Evolutionary conservation across 2,329 filamentous ascomycete species (phyloP), one percentile per base, ranked within the genome.

Genomic region (Aspergillus ruber): DNA sequence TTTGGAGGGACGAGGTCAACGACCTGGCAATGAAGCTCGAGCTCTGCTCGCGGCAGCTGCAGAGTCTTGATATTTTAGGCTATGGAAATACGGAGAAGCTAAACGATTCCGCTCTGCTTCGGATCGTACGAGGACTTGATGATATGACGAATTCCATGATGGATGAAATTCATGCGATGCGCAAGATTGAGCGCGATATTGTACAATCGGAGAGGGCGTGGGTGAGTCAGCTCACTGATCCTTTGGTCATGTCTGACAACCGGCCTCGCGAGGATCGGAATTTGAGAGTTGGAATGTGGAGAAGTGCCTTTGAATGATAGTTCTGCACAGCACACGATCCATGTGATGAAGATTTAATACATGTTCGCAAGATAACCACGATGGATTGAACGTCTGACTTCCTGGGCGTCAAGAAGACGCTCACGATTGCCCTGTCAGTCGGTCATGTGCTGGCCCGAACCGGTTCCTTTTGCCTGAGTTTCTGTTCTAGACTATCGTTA

Each of bases 111-210:
- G 66, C 68, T 4, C 55, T 72, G 10, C 48, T 58, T 4, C 63
- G 63, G 27, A 58, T 60, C 6, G 56, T 57, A 7, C 56, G 45
- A 35, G 55, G 59, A 9, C 56, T 70, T 27, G 55, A 54, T 36
- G 58, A 64, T 20, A 52, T 68, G 32, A 49, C 65, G 23, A 53
- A 52, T 21, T 54, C 64, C 20, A 70, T 71, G 68, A 46, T 61
- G 3, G 62, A 69, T 25, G 69, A 72, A 48, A 51, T 71, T 43
- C 58, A 58, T 10, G 53, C 56, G 15, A 68, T 72, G 48, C 58
- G 56, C 42, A 53, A 50, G n/a, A 62, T 69, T 39, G 69, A 72
- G 44, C 40, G 51, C 15, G 63, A 68, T 15, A 47, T 69, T 18
- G 56, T 69, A 42, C 55, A 52, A 32, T 53, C 53, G n/a, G 69